Conservation (phyloP, 345 rosid genomes). For the Reutealis trisperma region DNA sequence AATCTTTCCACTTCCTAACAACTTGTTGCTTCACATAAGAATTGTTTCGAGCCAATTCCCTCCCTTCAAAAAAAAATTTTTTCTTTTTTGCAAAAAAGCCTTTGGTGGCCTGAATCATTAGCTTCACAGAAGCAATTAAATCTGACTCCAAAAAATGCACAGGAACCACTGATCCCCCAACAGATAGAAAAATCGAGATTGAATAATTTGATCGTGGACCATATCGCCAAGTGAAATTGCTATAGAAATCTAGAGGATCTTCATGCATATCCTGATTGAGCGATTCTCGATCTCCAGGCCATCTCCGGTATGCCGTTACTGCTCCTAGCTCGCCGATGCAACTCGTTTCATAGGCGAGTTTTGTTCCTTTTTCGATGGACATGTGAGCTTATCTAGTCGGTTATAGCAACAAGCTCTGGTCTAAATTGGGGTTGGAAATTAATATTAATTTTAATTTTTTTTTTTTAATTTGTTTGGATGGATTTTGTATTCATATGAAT, state of each 20-base stretch:
- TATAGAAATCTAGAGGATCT: slow-evolving; percentile 42
- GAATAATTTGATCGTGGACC: slow-evolving; percentile 42
- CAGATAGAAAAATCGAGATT: slow-evolving; percentile 58
- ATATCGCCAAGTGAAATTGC: slow-evolving; percentile 27
- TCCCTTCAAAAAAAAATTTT: slow-evolving; percentile 62
- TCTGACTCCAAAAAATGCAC: slow-evolving; percentile 66
- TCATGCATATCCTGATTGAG: no score
- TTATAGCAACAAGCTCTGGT: no score
- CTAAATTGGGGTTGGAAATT: no score
- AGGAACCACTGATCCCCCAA: slow-evolving; percentile 61
- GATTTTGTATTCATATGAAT: no score
- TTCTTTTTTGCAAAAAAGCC: slow-evolving; percentile 68
- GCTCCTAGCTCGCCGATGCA: no score
- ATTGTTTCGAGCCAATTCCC: slow-evolving; percentile 58
- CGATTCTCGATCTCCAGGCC: no score
- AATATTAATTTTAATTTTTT: no score
- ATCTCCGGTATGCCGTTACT: no score
- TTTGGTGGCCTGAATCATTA: slow-evolving; percentile 65
- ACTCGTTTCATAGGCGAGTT: no score
- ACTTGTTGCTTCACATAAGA: slow-evolving; percentile 76
- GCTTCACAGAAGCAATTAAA: slow-evolving; percentile 73
- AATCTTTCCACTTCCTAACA: slow-evolving; percentile 47
- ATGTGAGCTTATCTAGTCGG: no score
- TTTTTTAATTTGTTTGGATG: no score
- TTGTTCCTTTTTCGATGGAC: no score